Base-by-base conservation (phyloP, 352 stramenopile genomes). In the Phytophthora colocasiae region DNA sequence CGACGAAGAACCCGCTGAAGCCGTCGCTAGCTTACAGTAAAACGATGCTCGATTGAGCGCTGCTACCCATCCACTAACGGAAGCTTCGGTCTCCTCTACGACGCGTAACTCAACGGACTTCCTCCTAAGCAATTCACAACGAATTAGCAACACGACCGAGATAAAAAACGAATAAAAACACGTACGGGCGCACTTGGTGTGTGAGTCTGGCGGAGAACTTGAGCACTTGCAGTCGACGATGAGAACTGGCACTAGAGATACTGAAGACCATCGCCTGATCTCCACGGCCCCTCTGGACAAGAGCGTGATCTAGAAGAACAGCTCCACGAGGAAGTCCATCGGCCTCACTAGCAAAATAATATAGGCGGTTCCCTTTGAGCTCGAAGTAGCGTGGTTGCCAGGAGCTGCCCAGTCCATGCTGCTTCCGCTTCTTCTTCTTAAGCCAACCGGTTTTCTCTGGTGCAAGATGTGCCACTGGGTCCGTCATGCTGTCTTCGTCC, bases 361-460 rank as follows among this genome's bases (percentile, higher is more conserved):
- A 95, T 19, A 95, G 47, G 0, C 84, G 83, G 44, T 91, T 92
- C 27, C 86, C 84, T 48, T 93, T 92, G 29, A 93, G 77, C 60
- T 95, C 86, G 51, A 93, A 95, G 67, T 89, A 95, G 15, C 86
- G 81, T 43, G 77, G 67, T 38, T 95, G 84, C 86, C 83, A 93
- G 26, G 86, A 77, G 38, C 86, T 91, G 11, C 65, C 50, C 2
- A 92, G 60, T n/a, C 86, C 86, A 29, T 81, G 85, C 44, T 91
- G 85, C 61, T 92, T 93, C 34, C 82, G 83, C 26, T 78, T 90
- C 45, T 89, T 88, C 68, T 93, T 95, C 65, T 91, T 90, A 15
- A 92, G 78, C 82, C 86, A 93, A 6, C 84, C 84, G 2, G 77
- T 90, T 58, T 91, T 92, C 60, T 90, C 77, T 0, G 83, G 83